Evolutionary conservation across 768 basidiomycete genomes (phyloP), one percentile per base, ranked within the genome.

Genomic region (Coprinopsis sp.): DNA sequence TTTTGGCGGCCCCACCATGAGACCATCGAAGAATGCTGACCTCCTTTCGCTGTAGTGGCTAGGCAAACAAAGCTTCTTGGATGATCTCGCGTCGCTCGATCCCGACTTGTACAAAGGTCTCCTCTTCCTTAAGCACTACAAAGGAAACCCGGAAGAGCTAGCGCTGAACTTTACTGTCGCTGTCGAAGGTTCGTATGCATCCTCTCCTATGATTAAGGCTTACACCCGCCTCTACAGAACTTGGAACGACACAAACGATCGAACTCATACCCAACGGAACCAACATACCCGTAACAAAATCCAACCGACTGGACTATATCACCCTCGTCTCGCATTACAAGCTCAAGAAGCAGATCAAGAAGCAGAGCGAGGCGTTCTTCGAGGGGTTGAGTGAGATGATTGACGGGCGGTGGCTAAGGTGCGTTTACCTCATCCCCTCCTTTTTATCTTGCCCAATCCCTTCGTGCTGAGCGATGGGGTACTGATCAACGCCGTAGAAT

Each of bases 351-450:
- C 94, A 98, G 65, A 96, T 99, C 58, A 83, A 82, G 59, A 61
- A 70, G 41, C 92, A 95, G 65, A 84, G 82, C 56, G 79, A 80
- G 36, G 86, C 84, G 2, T 91, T 99, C 71, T 96, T 97, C 53
- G 83, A 91, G 45, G 96, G 96, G 1, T 68, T 99, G 34, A 85
- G 85, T 13, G 91, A 94, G 53, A 87, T 98, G 67, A 88, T 98
- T 58, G 87, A 95, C 51, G 81, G 80, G 0, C 88, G 89, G 56
- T 97, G 89, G 90, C 74, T 95, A 18, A 71, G 84, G 80, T 85
- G 24, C 22, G 69, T 58, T 25, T 44, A 31, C 21, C 21, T 8
- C 34, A 47, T 14, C 14, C 6, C 30, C 8, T 36, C 12, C 8
- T 18, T 36, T 21, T 12, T 30, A 10, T 41, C 1, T 23, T 21